Evolutionary conservation across 192 early-diverging fungal genomes (phyloP), one percentile per base, ranked within the genome.

Genomic region (Entomortierella parvispora): DNA sequence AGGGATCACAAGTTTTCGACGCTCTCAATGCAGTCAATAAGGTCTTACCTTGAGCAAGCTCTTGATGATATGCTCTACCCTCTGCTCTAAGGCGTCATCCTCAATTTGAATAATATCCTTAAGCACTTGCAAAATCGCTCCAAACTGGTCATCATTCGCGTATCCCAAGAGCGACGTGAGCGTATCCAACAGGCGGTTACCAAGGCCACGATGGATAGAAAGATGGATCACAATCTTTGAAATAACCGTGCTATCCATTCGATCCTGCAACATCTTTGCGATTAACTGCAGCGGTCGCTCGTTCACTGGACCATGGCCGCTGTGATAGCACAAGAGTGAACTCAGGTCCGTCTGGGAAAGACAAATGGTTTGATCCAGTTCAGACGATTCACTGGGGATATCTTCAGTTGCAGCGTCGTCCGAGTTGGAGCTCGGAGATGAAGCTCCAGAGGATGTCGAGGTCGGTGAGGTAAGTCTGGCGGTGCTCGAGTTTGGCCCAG

Each of bases 71-170:
- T 58, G 34, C 17, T 68, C 60, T 23, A 64, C 61, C 15, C 74
- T 47, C 26, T 4, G 28, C 46, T 68, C 65, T 29, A 64, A 25
- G 2, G 43, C 20, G 25, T 68, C 65, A 43, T 68, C 74, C 20
- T 12, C 43, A 18, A 68, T 4, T 20, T 53, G 74, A 1, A 77
- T 65, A 14, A 77, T 49, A 2, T 63, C 60, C 32, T 77, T 77
- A 46, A 68, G 68, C 26, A 77, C 59, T 23, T 68, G 66, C 29
- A 77, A 26, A 34, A 77, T 77, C 17, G 45, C 42, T 5, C 46
- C 23, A 42, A 67, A 77, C n/a, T 62, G 65, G 8, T 77, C 74
- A 23, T 77, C 74, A 20, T 51, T 67, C 9, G 65, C 74, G 54
- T 64, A 77, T 8, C 58, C 59, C n/a, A 68, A 42, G 10, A 31